These are phyloP conservation scores for Pseudogymnoascus sp. DNA, from an alignment of 2,329 filamentous ascomycete species.

Conservation along the genomic window DNA sequence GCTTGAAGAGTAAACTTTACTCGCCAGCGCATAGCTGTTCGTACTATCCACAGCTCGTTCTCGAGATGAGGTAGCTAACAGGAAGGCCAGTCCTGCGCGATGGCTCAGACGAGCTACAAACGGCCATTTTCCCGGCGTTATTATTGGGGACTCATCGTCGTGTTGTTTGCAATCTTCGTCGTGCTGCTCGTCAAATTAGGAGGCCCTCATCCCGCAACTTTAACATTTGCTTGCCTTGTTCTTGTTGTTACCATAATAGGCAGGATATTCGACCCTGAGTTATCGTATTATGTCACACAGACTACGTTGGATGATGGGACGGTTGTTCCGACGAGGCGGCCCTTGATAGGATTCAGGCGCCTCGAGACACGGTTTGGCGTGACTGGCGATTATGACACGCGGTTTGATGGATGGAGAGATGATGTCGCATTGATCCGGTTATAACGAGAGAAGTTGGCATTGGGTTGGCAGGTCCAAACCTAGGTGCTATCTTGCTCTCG, in stretches of 20 bases:
- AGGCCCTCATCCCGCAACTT: not conserved
- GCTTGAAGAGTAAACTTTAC: not conserved
- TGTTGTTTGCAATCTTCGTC: not conserved
- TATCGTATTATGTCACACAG: not conserved
- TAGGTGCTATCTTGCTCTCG: not conserved
- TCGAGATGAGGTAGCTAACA: not conserved
- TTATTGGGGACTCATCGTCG: too few relatives aligned
- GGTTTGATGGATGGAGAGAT: not conserved
- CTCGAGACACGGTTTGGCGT: not conserved
- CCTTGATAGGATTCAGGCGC: not conserved
- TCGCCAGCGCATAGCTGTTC: not conserved
- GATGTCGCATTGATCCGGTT: not conserved
- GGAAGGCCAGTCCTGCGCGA: not conserved
- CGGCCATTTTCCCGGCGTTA: not conserved
- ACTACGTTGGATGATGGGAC: not conserved
- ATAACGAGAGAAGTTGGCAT: not conserved
- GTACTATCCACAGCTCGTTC: not conserved
- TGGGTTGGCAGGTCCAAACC: not conserved
- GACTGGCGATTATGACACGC: not conserved
- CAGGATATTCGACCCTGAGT: not conserved
- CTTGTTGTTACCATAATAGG: not conserved
- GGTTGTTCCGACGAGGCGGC: not conserved
- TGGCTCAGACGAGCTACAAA: not conserved
- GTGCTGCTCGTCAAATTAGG: not conserved
- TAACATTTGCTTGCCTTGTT: not conserved